Conservation (phyloP, 1,139 yeast genomes). For the Pichia terricola region DNA sequence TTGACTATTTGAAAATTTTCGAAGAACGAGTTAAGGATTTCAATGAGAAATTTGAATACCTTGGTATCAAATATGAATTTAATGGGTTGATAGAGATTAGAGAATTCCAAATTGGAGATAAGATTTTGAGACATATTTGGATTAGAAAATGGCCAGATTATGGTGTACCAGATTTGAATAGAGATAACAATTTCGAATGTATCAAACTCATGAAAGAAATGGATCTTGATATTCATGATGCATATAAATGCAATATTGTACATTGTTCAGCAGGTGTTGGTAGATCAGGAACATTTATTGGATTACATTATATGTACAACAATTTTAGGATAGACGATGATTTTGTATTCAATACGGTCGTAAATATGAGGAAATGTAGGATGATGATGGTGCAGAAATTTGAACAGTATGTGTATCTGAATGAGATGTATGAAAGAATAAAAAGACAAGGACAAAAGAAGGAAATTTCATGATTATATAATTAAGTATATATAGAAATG, state of each 20-base stretch:
- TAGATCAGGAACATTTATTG: conserved; percentile 70
- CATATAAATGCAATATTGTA: conserved; percentile 26
- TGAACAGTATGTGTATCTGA: conserved; percentile 21
- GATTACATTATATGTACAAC: conserved; percentile 43
- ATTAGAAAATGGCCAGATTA: conserved; percentile 35
- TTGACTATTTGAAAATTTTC: conserved; percentile 22
- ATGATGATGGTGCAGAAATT: conserved; percentile 26
- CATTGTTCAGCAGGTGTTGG: conserved; percentile 89
- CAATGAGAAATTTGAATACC: neutral
- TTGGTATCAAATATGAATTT: neutral
- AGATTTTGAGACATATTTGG: conserved; percentile 8
- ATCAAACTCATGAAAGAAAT: conserved; percentile 10
- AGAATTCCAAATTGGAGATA: neutral
- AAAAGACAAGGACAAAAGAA: neutral
- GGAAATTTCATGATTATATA: neutral
- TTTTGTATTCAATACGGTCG: conserved; percentile 16
- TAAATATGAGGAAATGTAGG: conserved; percentile 20
- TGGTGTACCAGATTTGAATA: conserved; percentile 32
- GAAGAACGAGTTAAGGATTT: neutral
- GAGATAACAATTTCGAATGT: conserved; percentile 31
- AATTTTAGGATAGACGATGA: conserved; percentile 10
- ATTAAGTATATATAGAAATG: neutral
- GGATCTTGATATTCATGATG: neutral
- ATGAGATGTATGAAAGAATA: neutral
- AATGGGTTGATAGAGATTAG: conserved; percentile 1